These are phyloP conservation scores for Lathyrus tuberosus DNA, from an alignment of 306 rosid genomes.

Conservation along the genomic window DNA sequence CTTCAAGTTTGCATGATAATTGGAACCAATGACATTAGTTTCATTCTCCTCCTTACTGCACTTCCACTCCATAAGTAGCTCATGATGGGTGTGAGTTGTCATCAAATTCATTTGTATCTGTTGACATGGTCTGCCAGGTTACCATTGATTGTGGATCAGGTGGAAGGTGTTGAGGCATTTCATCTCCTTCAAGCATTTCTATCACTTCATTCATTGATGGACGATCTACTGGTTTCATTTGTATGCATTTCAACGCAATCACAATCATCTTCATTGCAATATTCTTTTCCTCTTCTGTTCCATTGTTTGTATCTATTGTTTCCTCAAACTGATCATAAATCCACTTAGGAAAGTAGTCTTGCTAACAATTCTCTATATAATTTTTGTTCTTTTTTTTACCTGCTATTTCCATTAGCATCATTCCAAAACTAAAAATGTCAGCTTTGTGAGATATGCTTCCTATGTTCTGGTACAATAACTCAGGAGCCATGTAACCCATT, in stretches of 20 bases:
- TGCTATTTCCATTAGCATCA: constrained; percentile 23
- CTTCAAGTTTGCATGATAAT: background rate
- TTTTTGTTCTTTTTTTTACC: constrained; percentile 12
- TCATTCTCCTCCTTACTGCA: background rate
- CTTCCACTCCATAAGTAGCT: background rate
- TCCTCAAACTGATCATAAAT: constrained; percentile 36
- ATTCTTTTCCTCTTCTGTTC: constrained; percentile 24
- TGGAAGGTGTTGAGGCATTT: constrained; percentile 1
- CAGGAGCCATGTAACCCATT: constrained; percentile 1
- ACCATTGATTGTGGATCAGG: background rate
- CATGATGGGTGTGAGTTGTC: background rate
- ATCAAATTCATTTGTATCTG: background rate
- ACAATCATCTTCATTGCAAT: constrained; percentile 29
- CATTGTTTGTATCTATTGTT: constrained; percentile 10
- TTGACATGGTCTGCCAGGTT: constrained; percentile 15
- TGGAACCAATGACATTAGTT: background rate
- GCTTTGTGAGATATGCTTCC: background rate
- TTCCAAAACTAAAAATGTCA: background rate
- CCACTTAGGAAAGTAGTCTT: constrained; percentile 13
- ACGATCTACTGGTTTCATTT: constrained; percentile 18
- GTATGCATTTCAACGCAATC: constrained; percentile 23
- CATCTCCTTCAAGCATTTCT: constrained; percentile 25
- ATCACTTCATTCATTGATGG: constrained; percentile 34
- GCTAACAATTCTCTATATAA: constrained; percentile 12
- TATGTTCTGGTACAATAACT: background rate